phyloP scores from a whole-genome alignment of 441 rosid species.

The Biscutella auriculata region DNA sequence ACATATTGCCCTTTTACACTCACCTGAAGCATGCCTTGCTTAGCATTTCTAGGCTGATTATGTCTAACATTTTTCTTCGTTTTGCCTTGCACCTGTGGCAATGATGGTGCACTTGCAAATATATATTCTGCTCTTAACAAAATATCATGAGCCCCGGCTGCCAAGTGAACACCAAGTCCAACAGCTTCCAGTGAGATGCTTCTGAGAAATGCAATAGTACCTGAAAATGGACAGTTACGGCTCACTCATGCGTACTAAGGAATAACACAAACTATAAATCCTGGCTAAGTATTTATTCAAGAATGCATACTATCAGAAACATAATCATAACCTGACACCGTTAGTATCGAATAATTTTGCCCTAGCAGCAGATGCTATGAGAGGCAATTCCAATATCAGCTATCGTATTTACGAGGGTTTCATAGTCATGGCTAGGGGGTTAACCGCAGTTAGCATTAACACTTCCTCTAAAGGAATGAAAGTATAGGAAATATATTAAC shows the following conservation, averaged over 20 bases:
- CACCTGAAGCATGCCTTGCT: constrained; percentile 90
- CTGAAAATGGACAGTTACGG: constrained; percentile 27
- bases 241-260: neutral
- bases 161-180: constrained; percentile 93
- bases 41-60: constrained; percentile 82
- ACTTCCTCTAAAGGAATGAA: neutral
- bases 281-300: neutral
- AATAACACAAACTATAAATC: neutral
- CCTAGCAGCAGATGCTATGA: neutral
- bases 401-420: neutral
- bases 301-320: neutral
- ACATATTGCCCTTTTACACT: constrained; percentile 4
- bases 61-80: constrained; percentile 51
- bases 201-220: constrained; percentile 82
- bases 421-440: neutral
- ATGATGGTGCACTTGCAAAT: constrained; percentile 47
- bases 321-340: neutral
- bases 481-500: neutral
- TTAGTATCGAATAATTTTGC: neutral
- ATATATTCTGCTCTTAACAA: constrained; percentile 71
- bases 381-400: neutral
- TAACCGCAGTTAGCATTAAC: neutral
- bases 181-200: constrained; percentile 93
- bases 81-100: constrained; percentile 38
- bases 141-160: constrained; percentile 83